Base-by-base conservation (phyloP, 2,329 filamentous ascomycete genomes). In the Helotiales sp. region DNA sequence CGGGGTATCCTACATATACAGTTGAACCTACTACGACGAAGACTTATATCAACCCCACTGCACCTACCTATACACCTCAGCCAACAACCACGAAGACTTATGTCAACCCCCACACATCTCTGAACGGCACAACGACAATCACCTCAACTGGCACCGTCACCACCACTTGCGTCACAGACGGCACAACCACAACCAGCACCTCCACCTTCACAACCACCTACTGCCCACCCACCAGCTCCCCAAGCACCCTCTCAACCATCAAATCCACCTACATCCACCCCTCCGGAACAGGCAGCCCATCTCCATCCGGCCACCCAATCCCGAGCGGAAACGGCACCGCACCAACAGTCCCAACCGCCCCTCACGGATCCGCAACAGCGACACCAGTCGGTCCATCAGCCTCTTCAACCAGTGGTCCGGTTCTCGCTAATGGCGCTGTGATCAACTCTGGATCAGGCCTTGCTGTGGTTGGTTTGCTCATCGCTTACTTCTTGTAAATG, bases 391-490 rank as follows among this genome's bases (percentile, higher is more conserved):
- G 64, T 7, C 69, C 69, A 60, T 64, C 65, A 5, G 50, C 63
- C 26, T 45, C 58, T 15, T 54, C 55, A 1, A 45, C 63, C 28
- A 50, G 28, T 45, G 37, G 37, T 20, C 52, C 66, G 50, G 32
- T 50, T 13, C 64, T 64, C 57, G 64, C 63, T 2, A 65, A 65
- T 22, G 61, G 24, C 6, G 69, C 67, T 5, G 57, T 57, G 2
- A 30, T 55, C n/a, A 65, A 70, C 61, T 59, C 64, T 32, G 82
- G 54, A 6, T 37, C 54, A 37, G 60, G 64, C 32, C 55, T 71
- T 6, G 82, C 78, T 8, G 74, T 77, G 11, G 72, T 69, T 3
- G 64, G 64, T 17, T 49, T 71, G 15, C 32, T 69, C 40, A 24
- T 61, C 26, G 69, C 67, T 58, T 71, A 71, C 55, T 69, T 71